Evolutionary conservation across 352 stramenopile genomes (phyloP), one percentile per base, ranked within the genome.

Genomic region (Globisporangium cederbergense): DNA sequence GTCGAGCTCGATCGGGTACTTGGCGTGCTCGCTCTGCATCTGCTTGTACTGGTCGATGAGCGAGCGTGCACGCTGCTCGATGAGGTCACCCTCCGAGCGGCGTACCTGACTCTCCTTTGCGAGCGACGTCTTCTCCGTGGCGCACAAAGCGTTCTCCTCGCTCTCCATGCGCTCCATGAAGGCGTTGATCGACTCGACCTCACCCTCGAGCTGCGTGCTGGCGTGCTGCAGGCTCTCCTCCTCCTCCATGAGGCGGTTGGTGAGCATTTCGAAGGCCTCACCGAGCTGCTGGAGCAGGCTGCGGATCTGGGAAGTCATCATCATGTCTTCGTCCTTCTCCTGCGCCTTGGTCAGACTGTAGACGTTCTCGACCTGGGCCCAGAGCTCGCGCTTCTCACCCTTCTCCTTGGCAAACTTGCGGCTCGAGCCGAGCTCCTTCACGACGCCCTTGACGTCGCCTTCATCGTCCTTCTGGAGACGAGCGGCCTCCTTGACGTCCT

Each of bases 81-180:
- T 90, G 22, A 95, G 67, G 68, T 95, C 87, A 25, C 68, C 71
- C 65, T 95, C 87, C 6, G 84, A 86, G 42, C 84, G 86, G 57
- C 85, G 85, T 45, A 95, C 83, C 58, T 95, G 86, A 57, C 65
- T 82, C 70, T 95, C 87, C 77, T 93, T 95, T 10, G 81, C 73
- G 16, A 95, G 82, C 61, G 83, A 93, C 2, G 80, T 87, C 82
- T 95, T 95, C 67, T 93, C 86, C 1, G 85, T 92, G n/a, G 81
- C 73, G 59, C 79, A 88, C 58, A 95, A 53, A 4, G 87, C 85
- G 58, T 79, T 92, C 65, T 95, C 87, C 68, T 93, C 87, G 73
- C 80, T 92, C 73, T 95, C 87, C 82, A 95, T 95, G 60, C 87
- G 87, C 73, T 93, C 81, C 87, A 95, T 95, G 65, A 95, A 95